These are phyloP conservation scores for Cytospora piceae DNA, from an alignment of 2,329 filamentous ascomycete species.

Conservation along the genomic window DNA sequence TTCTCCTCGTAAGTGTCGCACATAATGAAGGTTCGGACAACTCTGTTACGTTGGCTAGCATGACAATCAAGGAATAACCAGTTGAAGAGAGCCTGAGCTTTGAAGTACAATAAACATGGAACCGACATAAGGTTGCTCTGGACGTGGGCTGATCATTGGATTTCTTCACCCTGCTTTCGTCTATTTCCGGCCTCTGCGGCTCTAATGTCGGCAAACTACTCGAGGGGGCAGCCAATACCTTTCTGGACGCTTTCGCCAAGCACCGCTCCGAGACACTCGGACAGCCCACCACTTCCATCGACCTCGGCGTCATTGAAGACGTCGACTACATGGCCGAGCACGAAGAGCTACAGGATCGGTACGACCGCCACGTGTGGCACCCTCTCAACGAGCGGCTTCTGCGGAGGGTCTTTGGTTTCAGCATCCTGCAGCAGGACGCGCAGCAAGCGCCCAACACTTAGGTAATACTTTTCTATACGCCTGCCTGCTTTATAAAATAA, in stretches of 20 bases:
- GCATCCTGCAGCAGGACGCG: background rate
- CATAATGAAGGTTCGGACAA: background rate
- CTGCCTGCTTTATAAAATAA: too few relatives aligned
- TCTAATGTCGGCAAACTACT: constrained; percentile 39
- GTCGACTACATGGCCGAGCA: constrained; percentile 33
- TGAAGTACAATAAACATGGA: constrained; percentile 46
- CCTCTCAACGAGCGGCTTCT: constrained; percentile 13
- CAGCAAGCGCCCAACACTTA: too few relatives aligned
- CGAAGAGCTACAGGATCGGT: background rate
- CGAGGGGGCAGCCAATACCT: constrained; percentile 43
- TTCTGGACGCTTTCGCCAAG: constrained; percentile 40
- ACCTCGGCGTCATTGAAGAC: constrained; percentile 41
- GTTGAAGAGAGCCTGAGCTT: constrained; percentile 36
- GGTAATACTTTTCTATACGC: too few relatives aligned
- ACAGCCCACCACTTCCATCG: constrained; percentile 40
- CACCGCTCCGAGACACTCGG: constrained; percentile 37
- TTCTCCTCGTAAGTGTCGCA: constrained; percentile 34
- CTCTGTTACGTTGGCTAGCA: background rate
- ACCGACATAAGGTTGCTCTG: constrained; percentile 41
- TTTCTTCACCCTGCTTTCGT: constrained; percentile 44
- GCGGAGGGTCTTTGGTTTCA: background rate
- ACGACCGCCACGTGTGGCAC: background rate
- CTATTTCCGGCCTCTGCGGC: constrained; percentile 36
- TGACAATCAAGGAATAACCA: constrained; percentile 4
- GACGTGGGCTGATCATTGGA: constrained; percentile 35